Evolutionary conservation across 306 rosid genomes (phyloP).

Genomic region (Acacia acuminata): DNA sequence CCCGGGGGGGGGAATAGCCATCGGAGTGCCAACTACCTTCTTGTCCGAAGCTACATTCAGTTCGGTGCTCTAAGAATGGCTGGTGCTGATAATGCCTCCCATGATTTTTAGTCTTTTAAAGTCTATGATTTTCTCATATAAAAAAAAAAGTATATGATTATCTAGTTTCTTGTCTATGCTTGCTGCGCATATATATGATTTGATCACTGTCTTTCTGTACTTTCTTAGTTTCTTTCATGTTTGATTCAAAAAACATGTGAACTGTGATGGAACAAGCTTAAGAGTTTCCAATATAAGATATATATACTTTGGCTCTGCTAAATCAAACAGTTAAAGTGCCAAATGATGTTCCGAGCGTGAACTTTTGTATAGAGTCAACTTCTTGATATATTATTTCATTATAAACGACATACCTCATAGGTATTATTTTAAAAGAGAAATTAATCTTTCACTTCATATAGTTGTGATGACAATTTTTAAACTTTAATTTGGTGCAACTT

Average conservation of each 20-base stretch:
- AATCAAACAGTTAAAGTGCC: too few species aligned
- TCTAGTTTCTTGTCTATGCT: background rate
- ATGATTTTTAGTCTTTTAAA: background rate
- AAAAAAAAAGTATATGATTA: too few species aligned
- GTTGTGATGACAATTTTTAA: too few species aligned
- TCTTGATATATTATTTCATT: background rate
- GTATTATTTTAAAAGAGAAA: too few species aligned
- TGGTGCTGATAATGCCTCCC: background rate
- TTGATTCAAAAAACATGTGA: background rate
- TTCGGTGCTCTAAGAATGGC: slow-evolving; percentile 26
- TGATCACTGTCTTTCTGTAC: background rate
- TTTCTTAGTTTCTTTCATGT: too few species aligned
- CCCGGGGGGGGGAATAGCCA: background rate
- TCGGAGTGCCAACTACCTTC: background rate
- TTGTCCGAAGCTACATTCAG: background rate
- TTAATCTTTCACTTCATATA: too few species aligned
- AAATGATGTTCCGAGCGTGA: too few species aligned
- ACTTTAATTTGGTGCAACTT: too few species aligned
- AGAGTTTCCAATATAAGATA: background rate
- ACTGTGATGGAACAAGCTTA: background rate
- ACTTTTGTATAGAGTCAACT: background rate
- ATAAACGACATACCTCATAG: background rate
- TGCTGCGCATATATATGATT: background rate
- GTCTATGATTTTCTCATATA: background rate
- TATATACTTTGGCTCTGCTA: too few species aligned